Conservation (phyloP, 2,329 filamentous ascomycete genomes). For the Hypoxylon rubiginosum region DNA sequence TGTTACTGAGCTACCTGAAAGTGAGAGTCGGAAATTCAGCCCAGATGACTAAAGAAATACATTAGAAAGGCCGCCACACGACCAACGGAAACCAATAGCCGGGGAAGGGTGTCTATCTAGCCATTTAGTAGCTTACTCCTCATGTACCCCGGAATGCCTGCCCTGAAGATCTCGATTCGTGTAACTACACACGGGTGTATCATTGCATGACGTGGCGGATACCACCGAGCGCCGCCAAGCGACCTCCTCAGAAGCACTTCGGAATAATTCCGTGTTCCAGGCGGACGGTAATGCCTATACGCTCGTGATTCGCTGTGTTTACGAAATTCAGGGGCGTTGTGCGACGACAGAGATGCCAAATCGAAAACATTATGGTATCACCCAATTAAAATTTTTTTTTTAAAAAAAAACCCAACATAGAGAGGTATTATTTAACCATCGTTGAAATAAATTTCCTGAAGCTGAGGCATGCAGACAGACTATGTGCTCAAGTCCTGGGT, state of each 20-base stretch:
- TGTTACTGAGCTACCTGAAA: neutral
- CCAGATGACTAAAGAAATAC: no score
- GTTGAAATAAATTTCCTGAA: no score
- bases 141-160: constrained; percentile 20
- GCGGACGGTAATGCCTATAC: neutral
- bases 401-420: no score
- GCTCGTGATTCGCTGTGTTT: neutral
- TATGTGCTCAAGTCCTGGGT: no score
- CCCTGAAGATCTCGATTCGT: constrained; percentile 6
- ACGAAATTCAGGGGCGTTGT: no score
- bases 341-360: no score
- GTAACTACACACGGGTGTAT: constrained; percentile 1
- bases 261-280: neutral
- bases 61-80: no score
- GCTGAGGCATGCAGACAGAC: no score
- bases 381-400: no score
- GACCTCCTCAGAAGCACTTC: neutral
- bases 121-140: constrained; percentile 7
- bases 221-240: neutral
- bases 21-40: no score
- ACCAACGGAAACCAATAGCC: neutral
- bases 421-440: no score
- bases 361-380: no score
- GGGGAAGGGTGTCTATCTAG: neutral
- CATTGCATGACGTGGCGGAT: neutral